Conservation (phyloP, 2,329 filamentous ascomycete genomes). For the Fusarium sp. region DNA sequence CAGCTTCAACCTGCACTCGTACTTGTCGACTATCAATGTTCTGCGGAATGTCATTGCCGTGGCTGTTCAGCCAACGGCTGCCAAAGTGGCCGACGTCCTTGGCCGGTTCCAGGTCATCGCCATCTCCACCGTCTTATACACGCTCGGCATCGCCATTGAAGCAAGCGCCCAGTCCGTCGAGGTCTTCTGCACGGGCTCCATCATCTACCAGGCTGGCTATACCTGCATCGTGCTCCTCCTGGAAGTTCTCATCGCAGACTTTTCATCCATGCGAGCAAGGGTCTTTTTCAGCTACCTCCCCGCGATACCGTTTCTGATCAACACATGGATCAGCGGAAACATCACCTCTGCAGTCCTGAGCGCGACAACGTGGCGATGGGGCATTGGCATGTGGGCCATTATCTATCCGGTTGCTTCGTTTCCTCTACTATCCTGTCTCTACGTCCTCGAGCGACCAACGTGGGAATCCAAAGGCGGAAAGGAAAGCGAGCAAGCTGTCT, state of each 20-base stretch:
- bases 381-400: constrained; percentile 70
- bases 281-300: constrained; percentile 71
- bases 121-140: constrained; percentile 65
- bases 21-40: constrained; percentile 67
- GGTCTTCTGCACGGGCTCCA: constrained; percentile 61
- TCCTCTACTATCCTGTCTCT: constrained; percentile 60
- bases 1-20: constrained; percentile 61
- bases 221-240: constrained; percentile 65
- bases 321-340: constrained; percentile 70
- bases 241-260: constrained; percentile 69
- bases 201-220: constrained; percentile 68
- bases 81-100: constrained; percentile 70
- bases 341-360: constrained; percentile 60
- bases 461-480: constrained; percentile 14
- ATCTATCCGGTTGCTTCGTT: constrained; percentile 66
- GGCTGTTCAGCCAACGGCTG: constrained; percentile 65
- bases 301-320: constrained; percentile 66
- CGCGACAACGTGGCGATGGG: constrained; percentile 67
- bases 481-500: neutral
- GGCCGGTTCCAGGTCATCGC: constrained; percentile 67
- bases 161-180: constrained; percentile 58
- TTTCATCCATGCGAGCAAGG: constrained; percentile 66
- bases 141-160: constrained; percentile 63
- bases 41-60: constrained; percentile 67
- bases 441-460: constrained; percentile 45